Conservation (phyloP, 2,329 filamentous ascomycete species). For the Aspergillus clavatus region DNA sequence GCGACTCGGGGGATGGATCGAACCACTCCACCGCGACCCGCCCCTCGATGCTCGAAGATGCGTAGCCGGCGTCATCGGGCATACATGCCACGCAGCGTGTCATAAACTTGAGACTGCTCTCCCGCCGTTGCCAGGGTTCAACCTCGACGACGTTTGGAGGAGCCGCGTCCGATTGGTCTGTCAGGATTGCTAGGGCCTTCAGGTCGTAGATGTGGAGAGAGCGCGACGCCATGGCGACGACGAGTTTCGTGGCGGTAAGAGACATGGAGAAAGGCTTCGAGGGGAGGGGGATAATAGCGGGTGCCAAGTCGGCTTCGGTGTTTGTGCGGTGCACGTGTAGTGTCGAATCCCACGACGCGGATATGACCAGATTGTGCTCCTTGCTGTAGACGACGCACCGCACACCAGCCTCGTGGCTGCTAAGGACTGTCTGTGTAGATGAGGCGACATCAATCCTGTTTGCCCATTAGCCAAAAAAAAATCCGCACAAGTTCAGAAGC, state of each 20-base stretch:
- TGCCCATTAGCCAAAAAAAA: slow-evolving; percentile 7
- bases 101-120: slow-evolving; percentile 94
- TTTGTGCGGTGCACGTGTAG: slow-evolving; percentile 69
- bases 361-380: slow-evolving; percentile 73
- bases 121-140: slow-evolving; percentile 85
- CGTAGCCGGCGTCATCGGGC: slow-evolving; percentile 93
- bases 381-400: slow-evolving; percentile 78
- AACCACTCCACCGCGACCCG: slow-evolving; percentile 98
- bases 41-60: slow-evolving; percentile 87
- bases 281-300: slow-evolving; percentile 66
- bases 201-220: slow-evolving; percentile 95
- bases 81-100: slow-evolving; percentile 91
- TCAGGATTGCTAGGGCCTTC: slow-evolving; percentile 55
- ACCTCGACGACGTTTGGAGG: slow-evolving; percentile 47
- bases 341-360: slow-evolving; percentile 88
- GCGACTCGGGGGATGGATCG: slow-evolving; percentile 78
- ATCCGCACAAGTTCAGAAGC: not conserved
- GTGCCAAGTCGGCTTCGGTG: slow-evolving; percentile 44
- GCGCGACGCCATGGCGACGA: slow-evolving; percentile 92
- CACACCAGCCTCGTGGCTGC: slow-evolving; percentile 73
- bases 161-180: slow-evolving; percentile 44
- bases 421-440: slow-evolving; percentile 68
- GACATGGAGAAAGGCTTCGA: slow-evolving; percentile 86
- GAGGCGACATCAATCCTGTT: slow-evolving; percentile 66
- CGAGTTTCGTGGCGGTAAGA: slow-evolving; percentile 73